These are phyloP conservation scores for Xylaria hypoxylon DNA, from an alignment of 2,329 filamentous ascomycete species.

Conservation along the genomic window DNA sequence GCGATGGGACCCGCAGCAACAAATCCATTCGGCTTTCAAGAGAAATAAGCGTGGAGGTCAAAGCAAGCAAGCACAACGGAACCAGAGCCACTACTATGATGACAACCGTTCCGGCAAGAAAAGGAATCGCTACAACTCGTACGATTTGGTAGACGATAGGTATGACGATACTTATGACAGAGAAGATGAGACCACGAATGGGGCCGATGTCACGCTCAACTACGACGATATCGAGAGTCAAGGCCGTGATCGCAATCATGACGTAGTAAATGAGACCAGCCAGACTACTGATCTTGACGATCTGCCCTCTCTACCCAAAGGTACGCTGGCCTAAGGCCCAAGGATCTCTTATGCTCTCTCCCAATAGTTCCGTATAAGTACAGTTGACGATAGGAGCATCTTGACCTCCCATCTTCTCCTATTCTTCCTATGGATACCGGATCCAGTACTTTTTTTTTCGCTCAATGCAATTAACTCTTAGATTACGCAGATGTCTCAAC, in stretches of 20 bases:
- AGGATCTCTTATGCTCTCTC: conserved; percentile 2
- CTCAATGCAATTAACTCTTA: conserved; percentile 27
- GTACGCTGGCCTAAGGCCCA: conserved; percentile 50
- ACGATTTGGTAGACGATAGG: conserved; percentile 45
- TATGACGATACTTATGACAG: conserved; percentile 55
- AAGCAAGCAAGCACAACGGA: conserved; percentile 61
- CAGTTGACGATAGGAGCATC: neutral
- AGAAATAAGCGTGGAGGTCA: conserved; percentile 58
- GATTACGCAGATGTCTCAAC: conserved; percentile 52
- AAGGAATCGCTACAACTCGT: conserved; percentile 60
- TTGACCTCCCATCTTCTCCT: neutral
- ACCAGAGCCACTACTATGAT: conserved; percentile 57
- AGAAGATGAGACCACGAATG: conserved; percentile 41
- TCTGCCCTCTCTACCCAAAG: conserved; percentile 70
- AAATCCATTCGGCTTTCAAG: conserved; percentile 56
- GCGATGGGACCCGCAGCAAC: conserved; percentile 85
- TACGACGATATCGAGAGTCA: conserved; percentile 55
- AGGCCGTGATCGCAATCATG: conserved; percentile 46
- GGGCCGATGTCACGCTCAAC: conserved; percentile 55
- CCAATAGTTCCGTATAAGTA: neutral
- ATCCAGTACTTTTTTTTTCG: neutral
- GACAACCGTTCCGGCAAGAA: conserved; percentile 58
- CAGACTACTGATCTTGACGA: conserved; percentile 68
- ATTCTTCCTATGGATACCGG: neutral
- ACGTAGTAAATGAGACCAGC: conserved; percentile 51